Evolutionary conservation across 2,329 filamentous ascomycete genomes (phyloP).

Genomic region (Colletotrichum sp.): DNA sequence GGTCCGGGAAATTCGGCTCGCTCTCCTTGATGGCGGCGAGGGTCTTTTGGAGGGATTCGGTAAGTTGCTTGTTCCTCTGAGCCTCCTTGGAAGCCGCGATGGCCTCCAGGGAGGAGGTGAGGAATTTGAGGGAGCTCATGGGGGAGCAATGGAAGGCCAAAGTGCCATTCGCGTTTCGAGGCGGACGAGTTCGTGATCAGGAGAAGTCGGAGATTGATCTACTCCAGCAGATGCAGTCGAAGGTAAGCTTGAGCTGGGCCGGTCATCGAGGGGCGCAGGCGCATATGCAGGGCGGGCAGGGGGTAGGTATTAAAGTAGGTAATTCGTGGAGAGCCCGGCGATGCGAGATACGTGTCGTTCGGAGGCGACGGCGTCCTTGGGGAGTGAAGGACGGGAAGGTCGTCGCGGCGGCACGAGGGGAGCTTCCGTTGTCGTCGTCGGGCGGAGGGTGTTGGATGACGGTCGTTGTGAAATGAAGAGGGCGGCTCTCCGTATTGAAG

Average conservation of each 20-base stretch:
- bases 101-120: conserved; percentile 89
- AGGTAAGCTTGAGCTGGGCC: conserved; percentile 13
- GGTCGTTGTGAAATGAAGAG: conserved; percentile 20
- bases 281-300: conserved; percentile 17
- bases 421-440: neutral
- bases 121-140: conserved; percentile 95
- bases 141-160: conserved; percentile 55
- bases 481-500: neutral
- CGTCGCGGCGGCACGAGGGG: neutral
- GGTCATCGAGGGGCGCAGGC: conserved; percentile 18
- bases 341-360: neutral
- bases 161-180: conserved; percentile 47
- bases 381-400: neutral
- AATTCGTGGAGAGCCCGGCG: neutral
- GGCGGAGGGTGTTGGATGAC: neutral
- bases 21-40: conserved; percentile 85
- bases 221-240: neutral
- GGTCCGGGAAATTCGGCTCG: conserved; percentile 82
- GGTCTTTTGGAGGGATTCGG: conserved; percentile 81
- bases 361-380: neutral
- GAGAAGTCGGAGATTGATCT: neutral
- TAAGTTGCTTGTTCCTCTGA: conserved; percentile 82
- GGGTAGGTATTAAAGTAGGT: neutral
- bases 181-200: neutral
- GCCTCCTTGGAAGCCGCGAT: conserved; percentile 94